Conservation (phyloP, 1,284 basidiomycete genomes). For the Butyriboletus appendiculatus region DNA sequence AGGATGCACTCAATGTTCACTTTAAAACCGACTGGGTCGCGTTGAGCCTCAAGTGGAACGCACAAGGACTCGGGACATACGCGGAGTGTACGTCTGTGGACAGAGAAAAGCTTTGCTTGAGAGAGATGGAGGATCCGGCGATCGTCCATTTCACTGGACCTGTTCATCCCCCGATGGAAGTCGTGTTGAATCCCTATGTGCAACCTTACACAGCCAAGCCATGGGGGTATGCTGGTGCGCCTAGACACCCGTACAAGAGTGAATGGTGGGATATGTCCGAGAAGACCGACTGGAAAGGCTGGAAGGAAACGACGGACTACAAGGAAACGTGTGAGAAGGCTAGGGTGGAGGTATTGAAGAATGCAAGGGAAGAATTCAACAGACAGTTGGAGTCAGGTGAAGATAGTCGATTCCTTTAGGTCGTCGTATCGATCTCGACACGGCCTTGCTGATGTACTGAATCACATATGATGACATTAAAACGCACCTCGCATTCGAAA, state of each 20-base stretch:
- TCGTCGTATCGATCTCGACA: background rate
- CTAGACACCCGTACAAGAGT: slow-evolving; percentile 48
- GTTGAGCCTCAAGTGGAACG: slow-evolving; percentile 51
- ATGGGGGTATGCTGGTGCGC: slow-evolving; percentile 57
- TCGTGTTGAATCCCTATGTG: slow-evolving; percentile 51
- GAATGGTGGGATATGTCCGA: slow-evolving; percentile 52
- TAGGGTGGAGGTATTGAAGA: slow-evolving; percentile 7
- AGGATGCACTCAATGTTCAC: slow-evolving; percentile 53
- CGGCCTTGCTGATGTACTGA: background rate
- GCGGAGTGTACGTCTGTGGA: slow-evolving; percentile 39
- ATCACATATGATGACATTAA: background rate
- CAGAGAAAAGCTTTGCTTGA: slow-evolving; percentile 35
- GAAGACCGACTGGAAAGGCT: slow-evolving; percentile 45
- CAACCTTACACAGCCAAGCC: slow-evolving; percentile 57
- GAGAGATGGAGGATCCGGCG: slow-evolving; percentile 41
- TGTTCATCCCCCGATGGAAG: slow-evolving; percentile 45
- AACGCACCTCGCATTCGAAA: background rate
- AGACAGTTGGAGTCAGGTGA: background rate
- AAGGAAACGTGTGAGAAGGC: slow-evolving; percentile 18
- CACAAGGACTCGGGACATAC: slow-evolving; percentile 59
- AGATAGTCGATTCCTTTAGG: background rate
- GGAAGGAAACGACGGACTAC: slow-evolving; percentile 33
- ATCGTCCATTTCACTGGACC: slow-evolving; percentile 63
- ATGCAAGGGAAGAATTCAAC: slow-evolving; percentile 11
- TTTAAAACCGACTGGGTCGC: slow-evolving; percentile 44